Evolutionary conservation across 169 alveolate genomes (phyloP), one percentile per base, ranked within the genome.

Genomic region (Blepharisma undulans): DNA sequence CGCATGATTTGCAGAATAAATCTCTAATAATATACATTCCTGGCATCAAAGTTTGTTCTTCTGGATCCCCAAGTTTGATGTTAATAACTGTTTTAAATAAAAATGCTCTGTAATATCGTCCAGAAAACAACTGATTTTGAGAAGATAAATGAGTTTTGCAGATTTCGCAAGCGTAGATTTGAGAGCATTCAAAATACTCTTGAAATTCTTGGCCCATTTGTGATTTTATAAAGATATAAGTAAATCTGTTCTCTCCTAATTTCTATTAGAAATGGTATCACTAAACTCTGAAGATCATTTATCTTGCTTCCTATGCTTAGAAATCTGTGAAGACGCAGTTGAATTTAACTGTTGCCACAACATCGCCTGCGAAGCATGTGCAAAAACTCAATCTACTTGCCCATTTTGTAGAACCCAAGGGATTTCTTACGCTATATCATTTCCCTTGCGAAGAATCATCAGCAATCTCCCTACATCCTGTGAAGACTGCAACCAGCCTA

Each of bases 1-100:
- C 90, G 72, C 96, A 94, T 48, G 82, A 60, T 29, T 85, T 76
- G 71, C 96, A 94, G 81, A 72, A 90, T 16, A 94, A 59, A 77
- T 92, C 93, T 72, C 85, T 74, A 21, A 94, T 95, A 48, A 34
- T 82, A 87, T 93, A 94, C 2, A 89, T 32, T 12, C 96, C 96
- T 59, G 96, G 84, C 59, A 84, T 66, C 91, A 93, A 79, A 30
- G 22, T 76, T 59, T 79, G 86, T 84, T 87, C 94, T 76, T 88
- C 92, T 21, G 29, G 22, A 12, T 36, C 78, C n/a, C 92, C 92
- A 19, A 85, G 79, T 59, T 36, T 71, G n/a, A 76, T 19, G 84
- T 92, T 92, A 10, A 89, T 80, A 8, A 90, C 92, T 88, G 76
- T 84, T 72, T 84, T 89, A 92, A 89, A 89, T 78, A 92, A 85